These are phyloP conservation scores for Eucalyptus fibrosa DNA, from an alignment of 345 rosid genomes.

Conservation along the genomic window DNA sequence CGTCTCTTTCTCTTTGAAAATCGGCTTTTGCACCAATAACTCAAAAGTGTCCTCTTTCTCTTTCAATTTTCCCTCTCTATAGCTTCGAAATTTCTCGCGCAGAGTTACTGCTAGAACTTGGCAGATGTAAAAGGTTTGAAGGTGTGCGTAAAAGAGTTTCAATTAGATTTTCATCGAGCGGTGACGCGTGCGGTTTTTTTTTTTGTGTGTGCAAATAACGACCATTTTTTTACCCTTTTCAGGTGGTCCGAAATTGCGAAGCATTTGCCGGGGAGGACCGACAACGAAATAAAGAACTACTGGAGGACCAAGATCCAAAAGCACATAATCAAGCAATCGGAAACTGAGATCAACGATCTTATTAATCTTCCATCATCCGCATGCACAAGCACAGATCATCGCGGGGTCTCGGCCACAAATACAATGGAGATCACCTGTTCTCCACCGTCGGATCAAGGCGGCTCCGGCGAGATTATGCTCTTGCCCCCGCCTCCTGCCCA, in stretches of 20 bases:
- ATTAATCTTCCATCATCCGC: not conserved
- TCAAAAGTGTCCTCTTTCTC: not conserved
- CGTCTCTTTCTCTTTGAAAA: too few species aligned
- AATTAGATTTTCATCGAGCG: not conserved
- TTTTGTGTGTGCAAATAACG: not conserved
- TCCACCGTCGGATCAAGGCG: not conserved
- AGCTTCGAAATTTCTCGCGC: not conserved
- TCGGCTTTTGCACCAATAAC: not conserved
- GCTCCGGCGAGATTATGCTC: not conserved
- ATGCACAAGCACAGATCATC: not conserved
- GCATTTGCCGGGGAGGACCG: constrained; percentile 43
- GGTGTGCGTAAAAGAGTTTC: not conserved
- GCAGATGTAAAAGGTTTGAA: not conserved
- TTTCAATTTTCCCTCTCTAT: not conserved
- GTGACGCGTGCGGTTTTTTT: too few species aligned
- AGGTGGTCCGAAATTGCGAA: constrained; percentile 46
- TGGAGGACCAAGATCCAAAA: constrained; percentile 43
- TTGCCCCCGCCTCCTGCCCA: not conserved
- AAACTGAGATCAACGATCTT: not conserved
- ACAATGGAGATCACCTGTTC: not conserved
- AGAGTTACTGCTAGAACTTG: not conserved
- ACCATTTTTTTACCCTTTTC: not conserved
- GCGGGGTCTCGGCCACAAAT: not conserved
- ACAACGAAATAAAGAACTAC: constrained; percentile 35
- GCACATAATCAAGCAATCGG: constrained; percentile 16